A percentile compares a stretch with the other conserved stretches of the same genome.
Conservation (phyloP, 2,329 filamentous ascomycete genomes). For the Talaromyces atroroseus region DNA sequence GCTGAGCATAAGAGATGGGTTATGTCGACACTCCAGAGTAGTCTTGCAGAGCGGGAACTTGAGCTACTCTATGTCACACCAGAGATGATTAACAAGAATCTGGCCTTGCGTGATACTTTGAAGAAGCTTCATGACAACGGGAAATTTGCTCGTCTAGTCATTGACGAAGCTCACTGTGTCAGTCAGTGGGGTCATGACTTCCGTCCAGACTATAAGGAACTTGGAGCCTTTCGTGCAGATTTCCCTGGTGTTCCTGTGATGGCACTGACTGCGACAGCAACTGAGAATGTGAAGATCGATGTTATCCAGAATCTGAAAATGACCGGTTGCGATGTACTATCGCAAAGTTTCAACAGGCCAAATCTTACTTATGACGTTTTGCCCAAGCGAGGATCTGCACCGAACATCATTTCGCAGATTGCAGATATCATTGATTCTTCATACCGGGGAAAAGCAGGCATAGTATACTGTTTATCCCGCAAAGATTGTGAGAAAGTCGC, state of each 20-base stretch:
- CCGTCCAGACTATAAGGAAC: conserved; percentile 84
- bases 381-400: conserved; percentile 57
- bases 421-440: conserved; percentile 58
- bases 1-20: conserved; percentile 60
- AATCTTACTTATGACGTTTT: conserved; percentile 87
- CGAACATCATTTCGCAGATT: conserved; percentile 50
- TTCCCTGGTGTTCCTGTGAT: conserved; percentile 83
- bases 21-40: conserved; percentile 57
- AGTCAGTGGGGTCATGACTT: conserved; percentile 99
- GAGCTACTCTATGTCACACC: conserved; percentile 93
- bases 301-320: conserved; percentile 90
- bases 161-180: conserved; percentile 98
- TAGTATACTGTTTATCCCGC: conserved; percentile 86
- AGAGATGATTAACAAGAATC: conserved; percentile 88
- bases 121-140: conserved; percentile 61
- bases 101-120: conserved; percentile 61
- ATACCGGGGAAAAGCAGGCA: conserved; percentile 71
- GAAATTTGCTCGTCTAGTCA: conserved; percentile 83
- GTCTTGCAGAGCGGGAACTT: conserved; percentile 66
- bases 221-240: conserved; percentile 66
- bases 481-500: conserved; percentile 79
- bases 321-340: conserved; percentile 68
- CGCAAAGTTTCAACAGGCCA: conserved; percentile 94
- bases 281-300: conserved; percentile 84
- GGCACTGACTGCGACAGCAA: conserved; percentile 92